Base-by-base conservation (phyloP, 495 filamentous ascomycete genomes). In the Tuber calosporum region DNA sequence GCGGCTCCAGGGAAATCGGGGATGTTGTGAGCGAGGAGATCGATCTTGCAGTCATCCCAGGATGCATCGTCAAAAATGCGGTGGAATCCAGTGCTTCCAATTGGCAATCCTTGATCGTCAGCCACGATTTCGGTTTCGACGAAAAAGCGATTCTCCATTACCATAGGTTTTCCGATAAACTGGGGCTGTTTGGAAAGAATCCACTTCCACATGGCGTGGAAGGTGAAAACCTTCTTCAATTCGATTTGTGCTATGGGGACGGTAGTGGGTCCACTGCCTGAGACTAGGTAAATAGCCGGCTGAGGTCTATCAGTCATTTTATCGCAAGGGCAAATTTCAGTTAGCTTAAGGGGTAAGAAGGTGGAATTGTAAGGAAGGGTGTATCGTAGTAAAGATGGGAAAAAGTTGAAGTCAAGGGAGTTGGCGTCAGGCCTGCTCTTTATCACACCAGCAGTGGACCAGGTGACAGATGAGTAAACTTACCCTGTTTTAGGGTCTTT, bases 151-250 rank as follows among this genome's bases (percentile, higher is more conserved):
- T 62, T 62, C 53, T 62, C 53, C 17, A 62, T 62, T 34, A 62
- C 53, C 53, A 62, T 62, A 13, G 53, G 26, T 34, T 62, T 62
- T 34, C 53, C 53, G 26, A 62, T 62, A 62, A 17, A 62, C 53
- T 62, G 53, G 53, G 53, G 53, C 26, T 62, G 53, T 34, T 62
- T 62, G 53, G 26, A 30, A 34, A 62, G 53, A 17, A 62, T 62
- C 53, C 53, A 62, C 26, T 62, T 62, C 53, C 53, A 62, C 53
- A 62, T 17, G 26, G 53, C 53, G 26, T 62, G 53, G 53, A 62
- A 62, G 4, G 53, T 30, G 26, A 62, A 62, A 34, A 62, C 53
- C 1, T 34, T 62, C 26, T 26, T 62, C 53, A 62, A 34, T 17
- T 62, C 53, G 30, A 62, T 62, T 34, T 62, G 53, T 34, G 53